These are phyloP conservation scores for Mallotus japonicus DNA, from an alignment of 441 rosid species.

Conservation along the genomic window DNA sequence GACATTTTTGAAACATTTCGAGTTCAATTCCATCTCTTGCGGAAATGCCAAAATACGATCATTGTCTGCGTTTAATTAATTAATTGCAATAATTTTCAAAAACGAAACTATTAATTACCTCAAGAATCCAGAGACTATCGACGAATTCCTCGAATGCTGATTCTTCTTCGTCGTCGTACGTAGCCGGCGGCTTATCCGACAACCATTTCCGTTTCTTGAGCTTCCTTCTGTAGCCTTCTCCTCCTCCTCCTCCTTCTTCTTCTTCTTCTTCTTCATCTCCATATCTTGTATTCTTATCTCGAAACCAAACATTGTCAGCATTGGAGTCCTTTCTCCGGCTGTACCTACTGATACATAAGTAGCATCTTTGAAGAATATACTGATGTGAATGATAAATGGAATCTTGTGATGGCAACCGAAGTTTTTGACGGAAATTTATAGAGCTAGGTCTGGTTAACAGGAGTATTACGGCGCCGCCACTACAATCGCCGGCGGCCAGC, in stretches of 20 bases:
- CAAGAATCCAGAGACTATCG: slow-evolving; percentile 64
- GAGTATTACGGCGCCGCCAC: slow-evolving; percentile 11
- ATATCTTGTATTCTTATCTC: background rate
- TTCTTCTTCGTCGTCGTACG: slow-evolving; percentile 26
- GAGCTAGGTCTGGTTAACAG: slow-evolving; percentile 20
- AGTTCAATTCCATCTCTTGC: too few relatives aligned
- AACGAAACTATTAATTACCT: slow-evolving; percentile 38
- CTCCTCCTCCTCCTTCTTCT: slow-evolving; percentile 10
- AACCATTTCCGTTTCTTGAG: slow-evolving; percentile 28
- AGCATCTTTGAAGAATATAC: background rate
- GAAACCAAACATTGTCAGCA: slow-evolving; percentile 29
- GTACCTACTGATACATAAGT: background rate
- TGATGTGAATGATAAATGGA: background rate
- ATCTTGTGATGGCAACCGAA: background rate
- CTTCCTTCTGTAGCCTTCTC: slow-evolving; percentile 13
- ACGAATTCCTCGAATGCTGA: slow-evolving; percentile 43
- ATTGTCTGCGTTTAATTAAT: too few relatives aligned
- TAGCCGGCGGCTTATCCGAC: slow-evolving; percentile 13
- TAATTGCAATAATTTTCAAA: too few relatives aligned
- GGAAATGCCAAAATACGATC: too few relatives aligned
- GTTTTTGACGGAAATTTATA: slow-evolving; percentile 2
- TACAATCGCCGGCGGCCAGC: slow-evolving; percentile 7
- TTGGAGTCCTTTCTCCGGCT: slow-evolving; percentile 31
- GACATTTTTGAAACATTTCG: slow-evolving; percentile 9
- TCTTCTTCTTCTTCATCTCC: too few relatives aligned